phyloP scores from a whole-genome alignment of 306 rosid species.

The Trifolium repens region DNA sequence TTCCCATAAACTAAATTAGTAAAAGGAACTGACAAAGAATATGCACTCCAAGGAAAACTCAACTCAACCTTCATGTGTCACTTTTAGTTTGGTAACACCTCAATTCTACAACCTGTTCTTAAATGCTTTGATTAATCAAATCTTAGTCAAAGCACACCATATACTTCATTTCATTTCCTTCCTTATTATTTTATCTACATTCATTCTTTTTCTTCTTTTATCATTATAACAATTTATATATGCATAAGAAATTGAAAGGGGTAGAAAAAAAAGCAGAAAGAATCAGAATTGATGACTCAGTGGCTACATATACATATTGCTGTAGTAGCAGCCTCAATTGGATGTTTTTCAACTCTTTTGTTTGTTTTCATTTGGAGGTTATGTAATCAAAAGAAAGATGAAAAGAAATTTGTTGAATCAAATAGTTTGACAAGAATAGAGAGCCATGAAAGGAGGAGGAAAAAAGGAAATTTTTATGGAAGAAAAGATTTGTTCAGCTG shows the following conservation, averaged over 20 bases:
- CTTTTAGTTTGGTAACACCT: conserved; percentile 35
- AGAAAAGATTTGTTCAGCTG: conserved; percentile 68
- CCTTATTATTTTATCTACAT: conserved; percentile 30
- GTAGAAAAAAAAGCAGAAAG: neutral
- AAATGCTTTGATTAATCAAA: conserved; percentile 56
- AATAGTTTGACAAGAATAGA: conserved; percentile 39
- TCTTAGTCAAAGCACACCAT: conserved; percentile 52
- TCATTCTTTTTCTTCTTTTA: conserved; percentile 27
- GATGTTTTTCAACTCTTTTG: conserved; percentile 47
- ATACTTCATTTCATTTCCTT: neutral
- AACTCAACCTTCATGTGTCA: conserved; percentile 3
- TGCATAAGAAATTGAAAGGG: conserved; percentile 10
- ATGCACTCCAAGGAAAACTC: conserved; percentile 32
- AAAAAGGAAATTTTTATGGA: conserved; percentile 26
- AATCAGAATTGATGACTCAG: conserved; percentile 50
- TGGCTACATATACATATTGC: conserved; percentile 46
- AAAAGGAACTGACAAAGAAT: conserved; percentile 35
- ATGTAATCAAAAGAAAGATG: conserved; percentile 40
- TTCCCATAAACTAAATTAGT: conserved; percentile 36
- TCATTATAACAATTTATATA: neutral
- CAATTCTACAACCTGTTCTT: neutral
- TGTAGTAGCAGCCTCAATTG: conserved; percentile 47
- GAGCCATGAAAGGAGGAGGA: conserved; percentile 35
- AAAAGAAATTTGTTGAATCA: conserved; percentile 44
- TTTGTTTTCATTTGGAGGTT: conserved; percentile 43